Percentiles rank a stretch among this genome's conserved stretches.
These are phyloP conservation scores for Kregervanrija pseudodelftensis DNA, from an alignment of 805 yeast species.

Conservation along the genomic window DNA sequence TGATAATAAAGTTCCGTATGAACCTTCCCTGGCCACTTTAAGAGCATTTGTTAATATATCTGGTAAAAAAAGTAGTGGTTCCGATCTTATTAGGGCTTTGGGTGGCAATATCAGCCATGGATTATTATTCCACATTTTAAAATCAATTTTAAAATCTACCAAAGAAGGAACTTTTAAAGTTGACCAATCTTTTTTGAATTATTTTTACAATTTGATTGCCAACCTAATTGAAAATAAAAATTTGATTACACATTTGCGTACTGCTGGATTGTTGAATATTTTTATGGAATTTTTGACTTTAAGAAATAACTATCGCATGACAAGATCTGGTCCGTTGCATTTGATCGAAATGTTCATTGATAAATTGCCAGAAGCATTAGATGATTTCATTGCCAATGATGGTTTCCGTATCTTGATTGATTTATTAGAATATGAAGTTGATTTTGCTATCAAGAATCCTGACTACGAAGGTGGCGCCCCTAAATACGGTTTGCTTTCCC, in stretches of 20 bases:
- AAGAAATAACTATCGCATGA: constrained; percentile 43
- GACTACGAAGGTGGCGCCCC: constrained; percentile 48
- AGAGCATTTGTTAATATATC: constrained; percentile 67
- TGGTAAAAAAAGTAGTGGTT: constrained; percentile 58
- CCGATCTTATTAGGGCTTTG: constrained; percentile 67
- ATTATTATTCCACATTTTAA: constrained; percentile 60
- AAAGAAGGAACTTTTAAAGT: constrained; percentile 25
- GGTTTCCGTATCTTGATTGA: constrained; percentile 63
- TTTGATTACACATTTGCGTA: constrained; percentile 48
- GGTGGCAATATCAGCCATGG: constrained; percentile 91
- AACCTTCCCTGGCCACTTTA: constrained; percentile 52
- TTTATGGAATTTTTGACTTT: constrained; percentile 54
- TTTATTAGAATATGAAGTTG: constrained; percentile 55
- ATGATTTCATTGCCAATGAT: constrained; percentile 54
- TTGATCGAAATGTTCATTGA: constrained; percentile 41
- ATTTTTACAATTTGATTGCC: constrained; percentile 54
- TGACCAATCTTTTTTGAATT: constrained; percentile 25
- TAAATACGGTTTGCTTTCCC: constrained; percentile 42
- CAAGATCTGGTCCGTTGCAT: constrained; percentile 58
- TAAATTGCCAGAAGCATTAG: constrained; percentile 42
- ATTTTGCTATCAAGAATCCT: constrained; percentile 55
- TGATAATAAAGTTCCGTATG: constrained; percentile 45
- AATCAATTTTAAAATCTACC: constrained; percentile 50
- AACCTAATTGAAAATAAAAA: constrained; percentile 52
- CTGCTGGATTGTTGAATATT: constrained; percentile 71